Evolutionary conservation across 768 basidiomycete genomes (phyloP), one percentile per base, ranked within the genome.

Genomic region (Russula foetens): DNA sequence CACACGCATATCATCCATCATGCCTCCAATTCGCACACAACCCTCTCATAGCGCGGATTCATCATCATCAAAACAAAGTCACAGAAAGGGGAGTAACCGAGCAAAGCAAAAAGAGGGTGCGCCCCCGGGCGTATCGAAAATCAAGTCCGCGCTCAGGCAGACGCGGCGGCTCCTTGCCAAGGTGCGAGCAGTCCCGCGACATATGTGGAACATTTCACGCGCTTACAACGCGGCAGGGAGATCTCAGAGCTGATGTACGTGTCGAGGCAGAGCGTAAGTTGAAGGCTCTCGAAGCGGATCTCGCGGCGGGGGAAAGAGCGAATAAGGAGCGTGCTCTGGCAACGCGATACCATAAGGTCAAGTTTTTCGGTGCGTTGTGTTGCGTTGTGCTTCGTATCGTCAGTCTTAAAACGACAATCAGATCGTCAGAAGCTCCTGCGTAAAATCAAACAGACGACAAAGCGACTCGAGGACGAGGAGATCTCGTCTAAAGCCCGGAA

Each of bases 281-380:
- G 43, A 86, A 82, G 67, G 79, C 84, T 0, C 79, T 97, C 2
- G 84, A 95, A 70, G 79, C 74, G 7, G 92, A 93, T 66, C 77
- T 94, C 15, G 79, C 75, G 26, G 78, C 76, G 56, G 87, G 87
- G 0, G 84, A 89, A 72, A 67, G 71, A 24, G 77, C 79, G 38
- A 79, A 79, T 49, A 86, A 85, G 70, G 90, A 92, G 71, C 82
- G 88, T 48, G 75, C 84, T 45, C 76, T 90, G 67, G 89, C 90
- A 0, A 73, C 80, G 43, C 82, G 82, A 63, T 98, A 98, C 72
- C 93, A 94, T 67, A 92, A 85, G 75, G 76, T 94, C 67, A 95
- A 92, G 71, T 98, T 98, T 75, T 97, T 98, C 63, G 94, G 93
- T 94, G 63, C 65, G 78, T 71, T n/a, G n/a, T n/a, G n/a, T n/a